Evolutionary conservation across 139 green algal genomes (phyloP), one percentile per base, ranked within the genome.

Genomic region (Asterochloris sp.): DNA sequence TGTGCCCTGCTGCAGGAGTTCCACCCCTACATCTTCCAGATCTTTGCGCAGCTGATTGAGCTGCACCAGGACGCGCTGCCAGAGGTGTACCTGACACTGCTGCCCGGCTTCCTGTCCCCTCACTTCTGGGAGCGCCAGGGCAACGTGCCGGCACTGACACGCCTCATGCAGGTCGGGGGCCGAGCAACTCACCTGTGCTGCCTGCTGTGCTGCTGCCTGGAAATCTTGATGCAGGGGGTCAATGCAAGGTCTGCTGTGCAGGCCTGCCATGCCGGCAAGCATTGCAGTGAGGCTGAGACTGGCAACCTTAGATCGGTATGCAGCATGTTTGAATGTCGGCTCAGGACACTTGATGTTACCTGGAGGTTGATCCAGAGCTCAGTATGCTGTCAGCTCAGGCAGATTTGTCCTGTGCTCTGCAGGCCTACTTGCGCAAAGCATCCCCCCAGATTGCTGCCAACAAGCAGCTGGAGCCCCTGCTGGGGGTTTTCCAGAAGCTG

Each of bases 401-500:
- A 54, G 38, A 6, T 6, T 54, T 38, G n/a, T 69, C 23, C 12
- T 24, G 17, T 60, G 12, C 60, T 54, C 26, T 82, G 69, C 86
- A 92, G 84, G 95, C 97, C n/a, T 99, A 98, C 86, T 83, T 99
- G 78, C 24, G 74, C 38, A 95, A 96, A 75, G 91, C 94, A 0
- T 80, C 82, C 11, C 62, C 80, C 11, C 87, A 96, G 62, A 88
- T 98, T 23, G 89, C 60, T 67, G 73, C 61, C 24, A 74, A 12
- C 80, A 78, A 78, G 38, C 60, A 71, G 64, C 47, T 68, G 14
- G 63, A 92, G 78, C 84, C 87, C 23, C 85, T 98, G 64, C 89
- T 99, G 85, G 97, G 97, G 26, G 92, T 99, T 27, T 96, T 96
- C 79, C 94, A 99, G 89, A 98, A 98, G 91, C 89, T 99, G 73